phyloP scores from a whole-genome alignment of 495 filamentous ascomycete species.

The Copromyces sp. region DNA sequence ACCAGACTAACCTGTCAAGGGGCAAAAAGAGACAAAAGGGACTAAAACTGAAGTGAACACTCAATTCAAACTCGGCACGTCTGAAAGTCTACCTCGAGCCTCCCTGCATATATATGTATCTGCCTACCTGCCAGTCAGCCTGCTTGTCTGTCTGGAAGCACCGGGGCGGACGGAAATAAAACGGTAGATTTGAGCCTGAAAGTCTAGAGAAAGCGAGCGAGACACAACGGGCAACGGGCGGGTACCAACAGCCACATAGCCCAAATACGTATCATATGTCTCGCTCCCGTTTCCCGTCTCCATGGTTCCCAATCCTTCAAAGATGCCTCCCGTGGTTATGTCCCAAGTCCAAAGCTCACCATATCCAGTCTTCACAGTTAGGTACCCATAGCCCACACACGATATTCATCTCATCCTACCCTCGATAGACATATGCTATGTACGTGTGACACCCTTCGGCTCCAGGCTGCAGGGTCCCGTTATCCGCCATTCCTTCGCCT shows the following conservation, averaged over 20 bases:
- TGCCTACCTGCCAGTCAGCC: too few species aligned
- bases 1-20: neutral
- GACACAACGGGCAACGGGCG: neutral
- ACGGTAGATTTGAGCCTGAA: neutral
- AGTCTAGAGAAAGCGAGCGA: neutral
- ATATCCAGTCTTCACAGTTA: neutral
- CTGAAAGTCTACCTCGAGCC: too few species aligned
- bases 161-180: neutral
- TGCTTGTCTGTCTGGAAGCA: neutral
- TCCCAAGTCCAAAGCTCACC: too few species aligned
- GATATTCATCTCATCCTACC: neutral
- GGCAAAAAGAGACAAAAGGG: neutral
- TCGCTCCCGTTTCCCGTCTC: neutral
- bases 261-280: neutral
- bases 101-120: neutral
- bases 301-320: neutral
- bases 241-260: neutral
- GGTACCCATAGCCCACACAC: neutral
- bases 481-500: neutral
- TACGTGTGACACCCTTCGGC: neutral
- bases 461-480: neutral
- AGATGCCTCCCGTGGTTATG: neutral
- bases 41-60: neutral
- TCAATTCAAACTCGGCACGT: neutral
- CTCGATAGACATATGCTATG: neutral